These are phyloP conservation scores for Diaporthe eres DNA, from an alignment of 2,329 filamentous ascomycete species.

Conservation along the genomic window DNA sequence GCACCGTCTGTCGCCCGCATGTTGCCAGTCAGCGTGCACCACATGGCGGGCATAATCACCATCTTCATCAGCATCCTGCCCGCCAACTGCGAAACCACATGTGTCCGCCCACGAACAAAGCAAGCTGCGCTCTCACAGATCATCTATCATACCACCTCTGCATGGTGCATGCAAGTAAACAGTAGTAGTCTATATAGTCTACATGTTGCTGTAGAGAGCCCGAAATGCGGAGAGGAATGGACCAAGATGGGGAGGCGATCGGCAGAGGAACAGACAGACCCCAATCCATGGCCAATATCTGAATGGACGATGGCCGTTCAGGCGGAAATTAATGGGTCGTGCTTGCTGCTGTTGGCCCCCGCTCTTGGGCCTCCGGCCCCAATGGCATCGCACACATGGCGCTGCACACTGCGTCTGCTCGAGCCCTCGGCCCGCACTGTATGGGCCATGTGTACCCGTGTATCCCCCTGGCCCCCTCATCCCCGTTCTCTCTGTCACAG, in stretches of 20 bases:
- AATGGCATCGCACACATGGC: slow-evolving; percentile 1
- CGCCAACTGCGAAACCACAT: neutral
- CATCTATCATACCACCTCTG: neutral
- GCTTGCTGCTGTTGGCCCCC: slow-evolving; percentile 16
- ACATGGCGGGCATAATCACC: slow-evolving; percentile 11
- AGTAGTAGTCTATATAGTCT: neutral
- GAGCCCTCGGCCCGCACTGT: slow-evolving; percentile 14
- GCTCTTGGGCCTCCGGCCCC: slow-evolving; percentile 10
- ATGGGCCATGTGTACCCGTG: neutral
- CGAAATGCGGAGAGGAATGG: slow-evolving; percentile 25
- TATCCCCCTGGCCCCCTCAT: neutral
- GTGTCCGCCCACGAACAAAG: slow-evolving; percentile 1
- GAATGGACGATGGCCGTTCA: slow-evolving; percentile 32
- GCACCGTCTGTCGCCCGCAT: neutral
- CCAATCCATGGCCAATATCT: slow-evolving; percentile 24
- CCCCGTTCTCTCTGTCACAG: slow-evolving; percentile 28
- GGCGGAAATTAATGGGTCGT: slow-evolving; percentile 31
- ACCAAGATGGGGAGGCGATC: slow-evolving; percentile 23
- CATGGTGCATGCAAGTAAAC: slow-evolving; percentile 13
- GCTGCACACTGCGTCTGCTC: neutral
- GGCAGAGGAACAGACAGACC: slow-evolving; percentile 14
- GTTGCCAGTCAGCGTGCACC: slow-evolving; percentile 24
- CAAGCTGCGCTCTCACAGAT: neutral
- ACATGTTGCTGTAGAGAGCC: neutral
- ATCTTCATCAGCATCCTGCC: neutral